A percentile compares a stretch with the other conserved stretches of the same genome.
These are phyloP conservation scores for Gossypium arboreum DNA, from an alignment of 345 rosid genomes.

Conservation along the genomic window DNA sequence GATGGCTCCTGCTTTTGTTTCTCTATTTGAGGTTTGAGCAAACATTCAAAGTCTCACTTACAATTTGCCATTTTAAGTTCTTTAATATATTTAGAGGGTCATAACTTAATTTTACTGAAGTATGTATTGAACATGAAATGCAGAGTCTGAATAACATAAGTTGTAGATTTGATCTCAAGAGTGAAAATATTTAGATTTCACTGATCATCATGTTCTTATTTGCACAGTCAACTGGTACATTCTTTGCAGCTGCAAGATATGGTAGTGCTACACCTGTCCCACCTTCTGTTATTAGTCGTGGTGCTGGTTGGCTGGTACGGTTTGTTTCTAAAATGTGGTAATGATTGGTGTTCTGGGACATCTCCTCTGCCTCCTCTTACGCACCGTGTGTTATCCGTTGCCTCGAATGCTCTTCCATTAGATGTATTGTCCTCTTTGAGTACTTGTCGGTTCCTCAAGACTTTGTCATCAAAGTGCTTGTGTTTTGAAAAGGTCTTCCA, in stretches of 20 bases:
- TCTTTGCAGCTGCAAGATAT: conserved; percentile 56
- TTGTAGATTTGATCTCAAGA: neutral
- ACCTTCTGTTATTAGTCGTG: conserved; percentile 63
- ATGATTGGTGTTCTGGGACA: neutral
- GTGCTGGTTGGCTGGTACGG: conserved; percentile 57
- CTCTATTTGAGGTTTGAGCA: conserved; percentile 58
- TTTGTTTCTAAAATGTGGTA: neutral
- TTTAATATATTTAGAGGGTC: neutral
- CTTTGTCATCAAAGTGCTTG: neutral
- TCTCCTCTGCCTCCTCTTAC: neutral
- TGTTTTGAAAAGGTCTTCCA: neutral
- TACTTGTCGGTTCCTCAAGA: neutral
- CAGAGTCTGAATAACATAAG: neutral
- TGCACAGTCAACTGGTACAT: conserved; percentile 61
- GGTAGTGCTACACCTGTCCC: conserved; percentile 76
- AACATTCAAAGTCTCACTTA: neutral
- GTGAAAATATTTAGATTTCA: neutral
- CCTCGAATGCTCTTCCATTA: no score
- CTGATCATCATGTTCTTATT: neutral
- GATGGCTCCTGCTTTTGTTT: conserved; percentile 67
- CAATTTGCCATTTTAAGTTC: neutral
- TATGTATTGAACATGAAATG: neutral
- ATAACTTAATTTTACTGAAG: neutral
- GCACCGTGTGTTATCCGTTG: neutral
- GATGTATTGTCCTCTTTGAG: no score